Evolutionary conservation across 225 moss, liverwort and hornwort species (phyloP).

Genomic region (Lunularia cruciata): DNA sequence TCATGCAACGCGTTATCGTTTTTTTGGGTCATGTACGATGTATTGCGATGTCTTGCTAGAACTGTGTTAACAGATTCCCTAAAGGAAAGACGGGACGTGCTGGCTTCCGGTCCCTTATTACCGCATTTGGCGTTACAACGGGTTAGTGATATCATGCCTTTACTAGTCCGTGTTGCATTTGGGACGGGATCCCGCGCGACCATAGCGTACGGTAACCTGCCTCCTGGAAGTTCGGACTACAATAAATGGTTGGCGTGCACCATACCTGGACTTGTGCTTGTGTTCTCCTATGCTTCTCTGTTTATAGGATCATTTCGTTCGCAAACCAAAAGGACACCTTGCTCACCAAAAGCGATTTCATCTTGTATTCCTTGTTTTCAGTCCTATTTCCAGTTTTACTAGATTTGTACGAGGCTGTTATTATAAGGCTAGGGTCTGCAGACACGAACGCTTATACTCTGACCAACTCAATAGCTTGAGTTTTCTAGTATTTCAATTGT

Average conservation of each 20-base stretch:
- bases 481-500: too few relatives aligned
- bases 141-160: background rate
- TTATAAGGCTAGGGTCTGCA: too few relatives aligned
- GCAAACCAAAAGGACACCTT: too few relatives aligned
- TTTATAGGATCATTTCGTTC: too few relatives aligned
- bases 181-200: slow-evolving; percentile 14
- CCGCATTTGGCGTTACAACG: background rate
- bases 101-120: too few relatives aligned
- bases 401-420: too few relatives aligned
- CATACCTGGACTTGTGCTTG: background rate
- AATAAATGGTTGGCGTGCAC: slow-evolving; percentile 17
- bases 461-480: too few relatives aligned
- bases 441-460: too few relatives aligned
- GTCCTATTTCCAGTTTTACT: too few relatives aligned
- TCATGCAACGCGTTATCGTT: slow-evolving; percentile 22
- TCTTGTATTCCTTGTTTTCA: too few relatives aligned
- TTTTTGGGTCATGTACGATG: slow-evolving; percentile 19
- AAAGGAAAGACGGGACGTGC: background rate
- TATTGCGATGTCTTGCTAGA: background rate
- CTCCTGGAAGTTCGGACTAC: background rate
- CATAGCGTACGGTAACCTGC: slow-evolving; percentile 16
- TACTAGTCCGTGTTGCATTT: slow-evolving; percentile 6
- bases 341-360: too few relatives aligned
- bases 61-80: background rate
- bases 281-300: too few relatives aligned